Percentiles rank a stretch among this genome's conserved stretches.
Conservation (phyloP, 331 rosid genomes). For the Quercus tomentella region DNA sequence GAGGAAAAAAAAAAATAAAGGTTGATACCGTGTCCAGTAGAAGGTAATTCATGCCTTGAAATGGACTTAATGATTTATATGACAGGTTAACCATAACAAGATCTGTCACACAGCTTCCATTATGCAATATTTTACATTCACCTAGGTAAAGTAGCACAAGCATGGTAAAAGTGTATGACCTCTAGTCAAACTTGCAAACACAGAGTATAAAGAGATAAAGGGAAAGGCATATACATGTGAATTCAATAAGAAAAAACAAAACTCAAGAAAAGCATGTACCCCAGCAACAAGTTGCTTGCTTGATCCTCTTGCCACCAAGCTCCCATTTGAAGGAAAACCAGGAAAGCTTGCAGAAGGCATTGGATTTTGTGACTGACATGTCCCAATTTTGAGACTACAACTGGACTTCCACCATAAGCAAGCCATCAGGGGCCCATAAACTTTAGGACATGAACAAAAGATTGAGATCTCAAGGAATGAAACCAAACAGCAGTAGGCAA, state of each 20-base stretch:
- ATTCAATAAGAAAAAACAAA: neutral
- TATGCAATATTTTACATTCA: neutral
- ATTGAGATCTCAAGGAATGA: constrained; percentile 78
- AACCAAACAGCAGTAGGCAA: constrained; percentile 73
- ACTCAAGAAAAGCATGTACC: constrained; percentile 33
- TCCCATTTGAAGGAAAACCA: constrained; percentile 77
- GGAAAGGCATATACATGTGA: neutral
- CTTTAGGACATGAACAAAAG: constrained; percentile 76
- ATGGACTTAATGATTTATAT: too few relatives aligned
- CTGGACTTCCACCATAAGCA: constrained; percentile 86
- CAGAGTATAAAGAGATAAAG: neutral
- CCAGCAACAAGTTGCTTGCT: constrained; percentile 96
- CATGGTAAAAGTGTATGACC: neutral
- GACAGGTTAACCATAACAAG: too few relatives aligned
- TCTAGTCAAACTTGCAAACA: neutral
- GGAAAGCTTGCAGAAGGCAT: constrained; percentile 66
- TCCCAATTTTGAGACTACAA: constrained; percentile 43
- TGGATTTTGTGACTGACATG: constrained; percentile 72
- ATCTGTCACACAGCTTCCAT: too few relatives aligned
- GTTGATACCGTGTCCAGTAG: too few relatives aligned
- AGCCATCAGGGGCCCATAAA: constrained; percentile 94
- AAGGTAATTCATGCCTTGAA: fast-evolving
- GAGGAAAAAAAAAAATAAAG: too few relatives aligned
- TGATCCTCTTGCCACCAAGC: constrained; percentile 86
- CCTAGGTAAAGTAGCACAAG: neutral